Conservation (phyloP, 1,284 basidiomycete genomes). For the Vanrija sp. region DNA sequence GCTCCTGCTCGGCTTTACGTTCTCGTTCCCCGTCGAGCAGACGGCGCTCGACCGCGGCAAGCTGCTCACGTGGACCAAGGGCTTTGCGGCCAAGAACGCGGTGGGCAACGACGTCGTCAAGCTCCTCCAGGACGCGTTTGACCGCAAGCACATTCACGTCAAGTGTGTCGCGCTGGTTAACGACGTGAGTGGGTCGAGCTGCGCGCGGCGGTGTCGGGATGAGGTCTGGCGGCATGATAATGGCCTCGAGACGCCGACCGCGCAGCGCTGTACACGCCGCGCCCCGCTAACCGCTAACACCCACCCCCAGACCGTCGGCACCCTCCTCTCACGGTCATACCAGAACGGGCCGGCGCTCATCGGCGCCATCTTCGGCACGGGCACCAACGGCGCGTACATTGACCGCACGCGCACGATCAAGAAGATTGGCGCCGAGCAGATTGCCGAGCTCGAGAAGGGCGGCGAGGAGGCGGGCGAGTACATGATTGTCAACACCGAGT, state of each 20-base stretch:
- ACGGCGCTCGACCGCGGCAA: constrained; percentile 85
- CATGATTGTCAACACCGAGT: constrained; percentile 98
- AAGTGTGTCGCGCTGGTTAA: constrained; percentile 93
- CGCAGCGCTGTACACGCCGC: too few species aligned
- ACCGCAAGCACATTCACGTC: constrained; percentile 90
- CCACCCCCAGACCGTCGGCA: constrained; percentile 77
- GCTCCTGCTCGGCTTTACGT: constrained; percentile 84
- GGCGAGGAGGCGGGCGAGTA: constrained; percentile 55
- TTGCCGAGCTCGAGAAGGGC: constrained; percentile 52
- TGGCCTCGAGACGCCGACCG: too few species aligned
- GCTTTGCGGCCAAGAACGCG: constrained; percentile 85
- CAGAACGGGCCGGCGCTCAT: constrained; percentile 81
- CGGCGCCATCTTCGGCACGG: constrained; percentile 91
- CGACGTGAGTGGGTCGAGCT: constrained; percentile 62
- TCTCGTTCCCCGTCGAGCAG: constrained; percentile 96
- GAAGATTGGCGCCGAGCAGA: constrained; percentile 65
- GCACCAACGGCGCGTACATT: constrained; percentile 96
- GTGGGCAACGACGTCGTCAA: constrained; percentile 88
- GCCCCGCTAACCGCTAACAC: neutral
- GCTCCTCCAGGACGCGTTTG: constrained; percentile 87
- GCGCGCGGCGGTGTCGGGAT: too few species aligned
- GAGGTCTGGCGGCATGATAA: too few species aligned
- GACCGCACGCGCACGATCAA: constrained; percentile 79
- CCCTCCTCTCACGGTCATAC: constrained; percentile 87
- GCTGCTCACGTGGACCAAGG: constrained; percentile 96